A percentile compares a stretch with the other conserved stretches of the same genome.
These are phyloP conservation scores for Chlamydomonas asymmetrica DNA, from an alignment of 139 green algal genomes.

Conservation along the genomic window DNA sequence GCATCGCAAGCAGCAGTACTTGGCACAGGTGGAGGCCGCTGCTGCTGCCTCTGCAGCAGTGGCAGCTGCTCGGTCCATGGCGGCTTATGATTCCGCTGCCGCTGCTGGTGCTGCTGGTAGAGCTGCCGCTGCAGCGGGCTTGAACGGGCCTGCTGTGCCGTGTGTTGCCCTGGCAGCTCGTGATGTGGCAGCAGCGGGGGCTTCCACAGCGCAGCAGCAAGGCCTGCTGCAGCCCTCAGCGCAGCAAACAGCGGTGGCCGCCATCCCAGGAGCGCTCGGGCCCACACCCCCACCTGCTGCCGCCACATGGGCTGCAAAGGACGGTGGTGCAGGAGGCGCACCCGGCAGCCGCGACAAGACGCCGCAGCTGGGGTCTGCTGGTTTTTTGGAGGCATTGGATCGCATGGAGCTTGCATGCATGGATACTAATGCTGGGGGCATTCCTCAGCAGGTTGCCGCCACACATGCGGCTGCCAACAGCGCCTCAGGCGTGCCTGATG, in stretches of 20 bases:
- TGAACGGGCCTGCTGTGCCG: too few species aligned
- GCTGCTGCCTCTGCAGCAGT: neutral
- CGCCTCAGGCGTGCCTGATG: neutral
- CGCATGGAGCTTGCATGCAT: conserved; percentile 1
- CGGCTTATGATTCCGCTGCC: neutral
- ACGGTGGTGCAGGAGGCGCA: neutral
- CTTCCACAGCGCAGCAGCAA: neutral
- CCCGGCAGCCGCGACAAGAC: neutral
- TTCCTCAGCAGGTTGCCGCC: neutral
- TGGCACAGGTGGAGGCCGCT: neutral
- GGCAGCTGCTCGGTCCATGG: neutral
- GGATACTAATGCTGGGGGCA: neutral
- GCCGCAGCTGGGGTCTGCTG: conserved; percentile 1
- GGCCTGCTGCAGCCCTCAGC: neutral
- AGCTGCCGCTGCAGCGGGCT: neutral
- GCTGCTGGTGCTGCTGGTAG: neutral
- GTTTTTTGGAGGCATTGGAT: conserved; percentile 7
- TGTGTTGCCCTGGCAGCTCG: too few species aligned
- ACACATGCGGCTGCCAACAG: neutral
- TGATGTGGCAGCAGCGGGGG: neutral
- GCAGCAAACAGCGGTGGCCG: neutral
- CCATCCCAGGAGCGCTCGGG: neutral
- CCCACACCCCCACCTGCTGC: neutral
- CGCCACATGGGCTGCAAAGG: neutral
- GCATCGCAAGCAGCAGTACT: neutral